Conservation (phyloP, 2,329 filamentous ascomycete genomes). For the Periconia macrospinosa region DNA sequence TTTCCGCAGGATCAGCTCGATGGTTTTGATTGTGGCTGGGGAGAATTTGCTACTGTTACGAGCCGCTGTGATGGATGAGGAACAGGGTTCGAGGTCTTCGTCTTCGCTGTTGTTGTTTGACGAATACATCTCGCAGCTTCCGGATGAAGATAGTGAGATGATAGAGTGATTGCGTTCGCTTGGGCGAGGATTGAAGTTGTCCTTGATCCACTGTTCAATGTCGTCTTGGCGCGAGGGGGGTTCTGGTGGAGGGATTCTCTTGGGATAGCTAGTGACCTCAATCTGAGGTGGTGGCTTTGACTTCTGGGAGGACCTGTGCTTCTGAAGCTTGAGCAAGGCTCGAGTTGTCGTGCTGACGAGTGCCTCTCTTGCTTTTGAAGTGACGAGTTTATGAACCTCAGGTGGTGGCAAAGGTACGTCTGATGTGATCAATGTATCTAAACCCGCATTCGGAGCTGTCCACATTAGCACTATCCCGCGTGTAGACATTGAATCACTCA, state of each 20-base stretch:
- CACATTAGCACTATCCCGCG: neutral
- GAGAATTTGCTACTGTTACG: constrained; percentile 8
- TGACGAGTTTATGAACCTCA: constrained; percentile 6
- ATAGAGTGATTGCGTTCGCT: constrained; percentile 30
- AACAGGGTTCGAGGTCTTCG: constrained; percentile 9
- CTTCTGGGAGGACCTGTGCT: constrained; percentile 4
- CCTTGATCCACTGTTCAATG: constrained; percentile 28
- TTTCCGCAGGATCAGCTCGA: constrained; percentile 32
- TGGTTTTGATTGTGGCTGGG: constrained; percentile 23
- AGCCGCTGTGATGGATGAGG: neutral
- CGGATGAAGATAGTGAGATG: constrained; percentile 27
- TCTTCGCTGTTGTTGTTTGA: constrained; percentile 30
- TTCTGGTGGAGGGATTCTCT: neutral
- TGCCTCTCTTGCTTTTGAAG: constrained; percentile 1
- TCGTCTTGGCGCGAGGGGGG: constrained; percentile 14
- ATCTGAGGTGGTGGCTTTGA: too few species aligned
- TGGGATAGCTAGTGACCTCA: too few species aligned
- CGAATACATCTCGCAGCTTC: constrained; percentile 33
- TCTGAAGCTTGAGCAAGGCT: constrained; percentile 11
- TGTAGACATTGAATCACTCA: constrained; percentile 3
- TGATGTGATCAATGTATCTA: neutral
- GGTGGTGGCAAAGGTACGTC: neutral
- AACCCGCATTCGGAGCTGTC: neutral
- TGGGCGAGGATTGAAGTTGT: constrained; percentile 24
- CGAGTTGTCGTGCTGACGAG: constrained; percentile 2